Evolutionary conservation across 1,139 yeast species (phyloP).

Genomic region (Casaregolazyma lundiana): DNA sequence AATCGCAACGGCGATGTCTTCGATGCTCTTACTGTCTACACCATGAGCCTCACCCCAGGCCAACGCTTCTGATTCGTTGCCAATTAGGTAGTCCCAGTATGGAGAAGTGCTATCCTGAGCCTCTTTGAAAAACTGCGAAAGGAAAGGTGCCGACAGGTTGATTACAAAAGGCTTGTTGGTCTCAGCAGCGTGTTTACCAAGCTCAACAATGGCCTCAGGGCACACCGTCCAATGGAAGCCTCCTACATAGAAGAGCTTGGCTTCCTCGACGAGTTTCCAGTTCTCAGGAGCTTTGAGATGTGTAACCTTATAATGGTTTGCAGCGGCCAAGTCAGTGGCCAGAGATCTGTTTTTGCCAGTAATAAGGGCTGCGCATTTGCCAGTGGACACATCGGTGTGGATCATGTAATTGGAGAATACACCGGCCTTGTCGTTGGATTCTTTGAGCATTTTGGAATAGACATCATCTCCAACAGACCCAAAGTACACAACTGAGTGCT

Average conservation of each 20-base stretch:
- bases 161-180: slow-evolving; percentile 76
- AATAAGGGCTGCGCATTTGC: slow-evolving; percentile 96
- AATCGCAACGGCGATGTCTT: slow-evolving; percentile 74
- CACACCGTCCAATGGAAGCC: slow-evolving; percentile 98
- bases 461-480: slow-evolving; percentile 96
- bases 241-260: slow-evolving; percentile 84
- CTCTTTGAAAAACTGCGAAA: slow-evolving; percentile 91
- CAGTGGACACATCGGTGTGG: slow-evolving; percentile 72
- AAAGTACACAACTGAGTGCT: slow-evolving; percentile 80
- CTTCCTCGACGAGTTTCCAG: slow-evolving; percentile 81
- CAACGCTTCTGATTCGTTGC: slow-evolving; percentile 96
- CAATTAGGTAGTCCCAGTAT: slow-evolving; percentile 87
- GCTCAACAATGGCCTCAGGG: slow-evolving; percentile 83
- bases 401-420: slow-evolving; percentile 82
- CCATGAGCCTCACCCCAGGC: slow-evolving; percentile 86
- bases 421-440: slow-evolving; percentile 86
- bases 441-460: slow-evolving; percentile 72
- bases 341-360: slow-evolving; percentile 85
- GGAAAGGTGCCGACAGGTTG: slow-evolving; percentile 95
- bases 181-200: slow-evolving; percentile 89
- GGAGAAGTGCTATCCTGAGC: slow-evolving; percentile 77
- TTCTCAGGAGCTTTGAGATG: slow-evolving; percentile 87
- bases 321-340: slow-evolving; percentile 96
- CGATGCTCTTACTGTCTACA: slow-evolving; percentile 55
- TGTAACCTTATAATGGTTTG: slow-evolving; percentile 88